A percentile compares a stretch with the other conserved stretches of the same genome.
Evolutionary conservation across 192 early-diverging fungal species (phyloP).

Genomic region (Entomortierella chlamydospora): DNA sequence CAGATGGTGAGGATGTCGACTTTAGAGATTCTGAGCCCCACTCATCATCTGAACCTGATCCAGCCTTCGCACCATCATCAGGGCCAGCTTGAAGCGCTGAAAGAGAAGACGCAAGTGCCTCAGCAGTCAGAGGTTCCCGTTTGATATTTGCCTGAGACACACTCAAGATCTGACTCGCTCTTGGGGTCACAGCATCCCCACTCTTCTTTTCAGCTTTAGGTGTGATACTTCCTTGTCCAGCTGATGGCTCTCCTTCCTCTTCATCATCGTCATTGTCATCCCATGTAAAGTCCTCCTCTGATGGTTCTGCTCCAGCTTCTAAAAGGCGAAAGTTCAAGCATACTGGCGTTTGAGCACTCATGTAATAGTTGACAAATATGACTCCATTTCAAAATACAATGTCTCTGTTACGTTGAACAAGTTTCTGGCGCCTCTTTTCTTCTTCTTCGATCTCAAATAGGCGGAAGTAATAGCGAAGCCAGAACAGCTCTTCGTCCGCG

Average conservation of each 20-base stretch:
- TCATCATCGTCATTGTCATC: slow-evolving; percentile 50
- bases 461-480: slow-evolving; percentile 64
- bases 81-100: slow-evolving; percentile 39
- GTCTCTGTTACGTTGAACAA: slow-evolving; percentile 60
- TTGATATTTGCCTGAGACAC: not conserved
- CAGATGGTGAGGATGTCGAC: slow-evolving; percentile 19
- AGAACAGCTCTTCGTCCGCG: slow-evolving; percentile 58
- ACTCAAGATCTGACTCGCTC: slow-evolving; percentile 11
- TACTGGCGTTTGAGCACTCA: no score
- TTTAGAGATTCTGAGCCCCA: slow-evolving; percentile 40
- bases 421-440: slow-evolving; percentile 59
- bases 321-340: not conserved
- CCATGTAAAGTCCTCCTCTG: slow-evolving; percentile 52
- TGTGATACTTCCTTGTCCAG: slow-evolving; percentile 38
- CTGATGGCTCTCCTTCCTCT: slow-evolving; percentile 16
- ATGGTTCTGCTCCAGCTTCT: slow-evolving; percentile 41
- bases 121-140: slow-evolving; percentile 39
- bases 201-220: slow-evolving; percentile 37
- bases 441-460: slow-evolving; percentile 65
- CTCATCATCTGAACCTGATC: slow-evolving; percentile 29
- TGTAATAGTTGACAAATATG: not conserved
- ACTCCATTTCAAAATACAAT: no score
- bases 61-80: not conserved
- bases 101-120: slow-evolving; percentile 39
- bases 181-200: slow-evolving; percentile 24